phyloP scores from a whole-genome alignment of 371 early-diverging fungal species.

The Mortierella sp. region DNA sequence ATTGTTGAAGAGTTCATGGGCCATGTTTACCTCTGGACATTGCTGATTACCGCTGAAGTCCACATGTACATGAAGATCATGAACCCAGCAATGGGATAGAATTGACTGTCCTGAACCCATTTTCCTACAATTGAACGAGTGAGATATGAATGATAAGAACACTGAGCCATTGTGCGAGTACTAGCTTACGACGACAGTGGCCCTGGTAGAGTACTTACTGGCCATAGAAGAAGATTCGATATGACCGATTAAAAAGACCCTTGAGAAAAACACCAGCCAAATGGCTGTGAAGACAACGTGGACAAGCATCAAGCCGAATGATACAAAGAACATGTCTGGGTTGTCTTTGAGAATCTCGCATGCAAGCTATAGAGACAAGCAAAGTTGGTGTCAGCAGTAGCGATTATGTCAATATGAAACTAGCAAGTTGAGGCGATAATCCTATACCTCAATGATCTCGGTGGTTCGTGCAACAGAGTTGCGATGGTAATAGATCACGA shows the following conservation, averaged over 20 bases:
- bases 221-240: conserved; percentile 25
- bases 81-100: conserved; percentile 61
- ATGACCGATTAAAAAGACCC: conserved; percentile 73
- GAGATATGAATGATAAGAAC: background rate
- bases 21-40: conserved; percentile 68
- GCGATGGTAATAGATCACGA: conserved; percentile 43
- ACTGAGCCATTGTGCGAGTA: background rate
- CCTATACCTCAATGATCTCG: conserved; percentile 42
- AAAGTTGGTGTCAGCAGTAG: too few species aligned
- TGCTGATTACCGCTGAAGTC: conserved; percentile 75
- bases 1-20: background rate
- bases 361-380: conserved; percentile 64
- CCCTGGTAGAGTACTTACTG: conserved; percentile 6
- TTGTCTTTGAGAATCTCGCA: conserved; percentile 79
- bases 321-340: conserved; percentile 73
- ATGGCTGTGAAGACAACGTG: conserved; percentile 70
- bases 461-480: conserved; percentile 44
- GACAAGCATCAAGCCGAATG: conserved; percentile 61
- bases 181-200: background rate
- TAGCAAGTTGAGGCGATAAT: too few species aligned
- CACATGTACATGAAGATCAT: conserved; percentile 80
- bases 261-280: conserved; percentile 76
- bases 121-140: conserved; percentile 17
- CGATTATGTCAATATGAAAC: too few species aligned
- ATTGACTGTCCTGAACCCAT: conserved; percentile 68